Evolutionary conservation across 257 asterid genomes (phyloP), one percentile per base, ranked within the genome.

Genomic region (Cordia subcordata): DNA sequence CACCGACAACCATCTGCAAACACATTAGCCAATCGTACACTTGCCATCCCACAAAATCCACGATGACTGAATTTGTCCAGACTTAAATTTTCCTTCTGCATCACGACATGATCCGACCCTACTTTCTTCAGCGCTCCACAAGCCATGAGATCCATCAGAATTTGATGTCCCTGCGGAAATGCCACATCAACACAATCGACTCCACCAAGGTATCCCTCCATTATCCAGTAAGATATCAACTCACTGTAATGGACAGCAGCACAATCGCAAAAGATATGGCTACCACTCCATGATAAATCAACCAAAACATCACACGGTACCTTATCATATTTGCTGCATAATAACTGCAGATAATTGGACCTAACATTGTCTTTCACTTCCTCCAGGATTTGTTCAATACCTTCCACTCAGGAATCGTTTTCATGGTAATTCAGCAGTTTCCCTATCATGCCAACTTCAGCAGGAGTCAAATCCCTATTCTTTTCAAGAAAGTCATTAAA

Each of bases 211-310:
- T 75, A 74, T 32, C 72, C 76, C 50, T 75, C 84, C 37, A 78
- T 22, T 53, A 78, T 75, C 84, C 84, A 78, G 55, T 78, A 75
- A 73, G 66, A 22, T 13, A 75, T 75, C 65, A 78, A 33, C 55
- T 68, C 81, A 6, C 64, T 66, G 76, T 39, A 78, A 58, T 53
- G 57, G 49, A 55, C 11, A 2, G 53, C 32, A 1, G 15, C 67
- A n/a, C 74, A 64, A 13, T 55, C 40, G 5, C 32, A 20, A 45
- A 78, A 65, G 65, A 78, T 71, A 63, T 51, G 71, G 46, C 37
- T 17, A 12, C 27, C 71, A 52, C 20, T 27, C 53, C 32, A 57
- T 23, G 37, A 22, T 13, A 39, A 40, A 46, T 58, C 71, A 51
- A 44, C 40, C 16, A 66, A 59, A 47, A 65, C 44, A 50, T 39